Evolutionary conservation across 23 red algal genomes (phyloP).

Genomic region (Gracilaria vermiculophylla): DNA sequence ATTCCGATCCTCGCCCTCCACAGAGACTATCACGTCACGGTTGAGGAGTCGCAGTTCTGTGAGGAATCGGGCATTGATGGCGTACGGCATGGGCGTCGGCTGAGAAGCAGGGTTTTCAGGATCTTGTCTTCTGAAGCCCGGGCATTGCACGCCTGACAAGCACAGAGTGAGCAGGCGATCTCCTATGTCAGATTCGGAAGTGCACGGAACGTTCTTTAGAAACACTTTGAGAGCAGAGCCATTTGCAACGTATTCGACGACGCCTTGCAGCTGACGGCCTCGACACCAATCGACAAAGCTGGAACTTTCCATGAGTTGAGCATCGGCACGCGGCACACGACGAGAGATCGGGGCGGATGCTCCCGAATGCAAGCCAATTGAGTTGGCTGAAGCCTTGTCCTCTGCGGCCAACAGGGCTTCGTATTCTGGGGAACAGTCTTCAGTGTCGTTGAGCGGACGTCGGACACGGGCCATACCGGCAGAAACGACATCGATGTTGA

Average conservation of each 20-base stretch:
- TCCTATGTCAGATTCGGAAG: neutral
- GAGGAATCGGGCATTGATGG: slow-evolving; percentile 80
- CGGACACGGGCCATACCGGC: slow-evolving; percentile 59
- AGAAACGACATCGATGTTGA: slow-evolving; percentile 45
- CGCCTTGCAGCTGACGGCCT: slow-evolving; percentile 42
- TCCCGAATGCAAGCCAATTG: slow-evolving; percentile 51
- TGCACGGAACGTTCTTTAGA: slow-evolving; percentile 42
- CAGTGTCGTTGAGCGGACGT: slow-evolving; percentile 32
- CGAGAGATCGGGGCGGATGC: slow-evolving; percentile 16
- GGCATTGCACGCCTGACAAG: slow-evolving; percentile 79
- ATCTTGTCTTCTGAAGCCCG: slow-evolving; percentile 69
- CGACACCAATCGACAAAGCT: slow-evolving; percentile 6
- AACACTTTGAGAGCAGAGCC: slow-evolving; percentile 63
- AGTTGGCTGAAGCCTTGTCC: slow-evolving; percentile 54
- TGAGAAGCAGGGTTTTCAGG: slow-evolving; percentile 23
- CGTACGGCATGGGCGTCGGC: slow-evolving; percentile 70
- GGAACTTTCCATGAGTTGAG: slow-evolving; percentile 7
- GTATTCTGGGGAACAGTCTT: slow-evolving; percentile 58
- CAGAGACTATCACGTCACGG: slow-evolving; percentile 62
- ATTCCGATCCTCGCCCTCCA: slow-evolving; percentile 68
- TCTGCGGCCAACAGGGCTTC: slow-evolving; percentile 68
- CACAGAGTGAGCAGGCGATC: slow-evolving; percentile 54
- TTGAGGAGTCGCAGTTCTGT: slow-evolving; percentile 72
- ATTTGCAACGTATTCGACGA: slow-evolving; percentile 81
- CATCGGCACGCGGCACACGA: slow-evolving; percentile 9